Percentiles rank a stretch among this genome's conserved stretches.
phyloP scores from a whole-genome alignment of 257 asterid genomes.

The Fraxinus quadrangulata region DNA sequence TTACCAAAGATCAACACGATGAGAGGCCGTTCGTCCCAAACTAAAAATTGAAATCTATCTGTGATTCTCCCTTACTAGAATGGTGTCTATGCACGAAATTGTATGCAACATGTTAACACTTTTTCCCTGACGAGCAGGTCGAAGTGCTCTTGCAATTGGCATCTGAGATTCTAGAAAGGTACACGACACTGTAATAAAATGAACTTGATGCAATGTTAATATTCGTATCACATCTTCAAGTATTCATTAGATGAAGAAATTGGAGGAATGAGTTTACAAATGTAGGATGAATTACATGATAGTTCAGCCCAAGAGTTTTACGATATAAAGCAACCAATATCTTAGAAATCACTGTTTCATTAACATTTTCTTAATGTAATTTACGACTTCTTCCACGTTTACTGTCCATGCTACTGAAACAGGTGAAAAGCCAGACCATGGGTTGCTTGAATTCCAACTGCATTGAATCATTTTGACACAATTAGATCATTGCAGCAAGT shows the following conservation, averaged over 20 bases:
- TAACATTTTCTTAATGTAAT: constrained; percentile 48
- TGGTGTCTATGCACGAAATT: too few species aligned
- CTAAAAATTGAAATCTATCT: too few species aligned
- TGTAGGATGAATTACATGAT: not conserved
- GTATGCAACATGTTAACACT: too few species aligned
- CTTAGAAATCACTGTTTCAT: constrained; percentile 53
- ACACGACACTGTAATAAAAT: not conserved
- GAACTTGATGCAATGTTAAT: not conserved
- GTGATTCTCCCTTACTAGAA: too few species aligned
- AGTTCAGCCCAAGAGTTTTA: not conserved
- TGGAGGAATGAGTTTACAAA: constrained; percentile 4
- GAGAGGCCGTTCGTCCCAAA: too few species aligned
- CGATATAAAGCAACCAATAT: not conserved
- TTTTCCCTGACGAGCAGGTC: not conserved
- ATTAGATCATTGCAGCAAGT: not conserved
- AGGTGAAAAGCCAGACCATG: constrained; percentile 79
- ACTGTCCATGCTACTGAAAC: constrained; percentile 93
- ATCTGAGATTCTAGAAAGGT: not conserved
- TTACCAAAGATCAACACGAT: too few species aligned
- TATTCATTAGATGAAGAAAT: not conserved
- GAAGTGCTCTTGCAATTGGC: not conserved
- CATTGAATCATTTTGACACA: constrained; percentile 25
- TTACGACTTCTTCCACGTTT: constrained; percentile 66
- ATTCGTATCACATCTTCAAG: not conserved
- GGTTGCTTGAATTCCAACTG: constrained; percentile 90